These are phyloP conservation scores for Phytomonas francai DNA, from an alignment of 208 protist species.

Conservation along the genomic window DNA sequence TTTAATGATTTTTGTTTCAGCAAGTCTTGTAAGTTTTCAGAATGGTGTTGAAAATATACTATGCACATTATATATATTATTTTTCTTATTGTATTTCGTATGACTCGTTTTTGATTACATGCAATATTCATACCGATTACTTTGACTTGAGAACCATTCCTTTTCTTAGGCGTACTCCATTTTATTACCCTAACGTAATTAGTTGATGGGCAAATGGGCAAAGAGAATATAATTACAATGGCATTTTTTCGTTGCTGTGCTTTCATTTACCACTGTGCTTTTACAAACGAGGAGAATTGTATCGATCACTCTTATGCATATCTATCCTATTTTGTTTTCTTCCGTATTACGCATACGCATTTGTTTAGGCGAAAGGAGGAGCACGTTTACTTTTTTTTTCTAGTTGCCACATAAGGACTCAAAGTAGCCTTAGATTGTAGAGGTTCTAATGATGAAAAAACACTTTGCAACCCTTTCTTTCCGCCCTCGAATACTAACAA, in stretches of 20 bases:
- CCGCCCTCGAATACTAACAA: neutral
- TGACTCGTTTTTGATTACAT: neutral
- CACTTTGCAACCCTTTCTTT: neutral
- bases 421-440: neutral
- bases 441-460: neutral
- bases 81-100: neutral
- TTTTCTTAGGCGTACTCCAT: neutral
- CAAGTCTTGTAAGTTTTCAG: neutral
- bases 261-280: neutral
- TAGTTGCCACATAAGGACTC: neutral
- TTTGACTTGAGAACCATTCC: neutral
- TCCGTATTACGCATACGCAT: neutral
- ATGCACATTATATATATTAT: neutral
- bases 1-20: neutral
- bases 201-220: neutral
- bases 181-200: neutral
- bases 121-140: neutral
- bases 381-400: neutral
- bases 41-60: neutral
- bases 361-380: neutral
- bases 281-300: neutral
- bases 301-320: neutral
- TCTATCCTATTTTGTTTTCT: neutral
- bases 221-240: neutral
- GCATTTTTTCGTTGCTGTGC: neutral